Evolutionary conservation across 495 filamentous ascomycete genomes (phyloP).

Genomic region (Chaetomidium leptoderma): DNA sequence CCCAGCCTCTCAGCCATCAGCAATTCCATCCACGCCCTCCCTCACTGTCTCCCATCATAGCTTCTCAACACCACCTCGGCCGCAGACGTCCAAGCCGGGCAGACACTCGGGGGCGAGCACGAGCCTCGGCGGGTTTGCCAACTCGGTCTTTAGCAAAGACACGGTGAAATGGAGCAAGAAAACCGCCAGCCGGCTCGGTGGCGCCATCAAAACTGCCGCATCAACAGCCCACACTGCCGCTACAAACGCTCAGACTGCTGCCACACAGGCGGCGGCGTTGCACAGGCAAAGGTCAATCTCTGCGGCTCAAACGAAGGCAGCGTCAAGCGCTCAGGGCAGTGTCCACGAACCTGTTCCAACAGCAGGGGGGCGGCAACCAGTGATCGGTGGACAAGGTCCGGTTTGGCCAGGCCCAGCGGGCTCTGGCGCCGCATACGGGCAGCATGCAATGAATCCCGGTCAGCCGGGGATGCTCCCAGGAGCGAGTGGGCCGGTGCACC

Average conservation of each 20-base stretch:
- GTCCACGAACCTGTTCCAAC: background rate
- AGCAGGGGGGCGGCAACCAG: background rate
- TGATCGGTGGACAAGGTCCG: background rate
- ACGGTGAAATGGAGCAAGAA: slow-evolving; percentile 30
- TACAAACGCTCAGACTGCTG: slow-evolving; percentile 13
- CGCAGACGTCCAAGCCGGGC: background rate
- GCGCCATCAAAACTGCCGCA: slow-evolving; percentile 23
- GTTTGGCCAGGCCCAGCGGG: background rate
- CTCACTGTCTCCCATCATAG: background rate
- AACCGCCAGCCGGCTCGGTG: slow-evolving; percentile 24
- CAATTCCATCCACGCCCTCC: slow-evolving; percentile 14
- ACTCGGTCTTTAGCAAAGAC: slow-evolving; percentile 30
- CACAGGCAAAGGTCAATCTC: slow-evolving; percentile 13
- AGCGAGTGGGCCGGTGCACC: background rate
- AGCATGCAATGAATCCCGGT: background rate
- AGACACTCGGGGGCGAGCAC: slow-evolving; percentile 1
- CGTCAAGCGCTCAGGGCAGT: background rate
- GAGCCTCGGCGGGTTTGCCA: slow-evolving; percentile 23
- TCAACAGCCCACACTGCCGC: slow-evolving; percentile 18
- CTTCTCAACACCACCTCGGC: background rate
- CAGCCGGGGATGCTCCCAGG: background rate
- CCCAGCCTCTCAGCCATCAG: slow-evolving; percentile 3
- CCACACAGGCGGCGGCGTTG: slow-evolving; percentile 11
- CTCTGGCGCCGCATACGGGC: background rate
- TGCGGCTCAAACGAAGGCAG: background rate